These are phyloP conservation scores for Asterophora lycoperdoides DNA, from an alignment of 768 basidiomycete species.

Conservation along the genomic window DNA sequence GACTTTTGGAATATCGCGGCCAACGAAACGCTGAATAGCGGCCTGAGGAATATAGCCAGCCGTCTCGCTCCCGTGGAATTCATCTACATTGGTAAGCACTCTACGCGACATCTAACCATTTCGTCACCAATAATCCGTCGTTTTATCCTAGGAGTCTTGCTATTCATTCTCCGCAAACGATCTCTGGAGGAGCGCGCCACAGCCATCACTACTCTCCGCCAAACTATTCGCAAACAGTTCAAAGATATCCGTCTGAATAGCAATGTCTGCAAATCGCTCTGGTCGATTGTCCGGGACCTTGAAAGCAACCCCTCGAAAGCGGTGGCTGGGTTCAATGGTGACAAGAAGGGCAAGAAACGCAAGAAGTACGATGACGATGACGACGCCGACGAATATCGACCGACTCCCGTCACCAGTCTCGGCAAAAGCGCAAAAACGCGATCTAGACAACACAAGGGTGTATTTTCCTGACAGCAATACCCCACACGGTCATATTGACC, in stretches of 20 bases:
- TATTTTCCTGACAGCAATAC: slow-evolving; percentile 4
- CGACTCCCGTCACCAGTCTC: slow-evolving; percentile 38
- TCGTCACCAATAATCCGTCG: background rate
- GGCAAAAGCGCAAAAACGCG: slow-evolving; percentile 38
- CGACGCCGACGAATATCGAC: slow-evolving; percentile 46
- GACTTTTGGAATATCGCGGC: slow-evolving; percentile 53
- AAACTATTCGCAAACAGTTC: slow-evolving; percentile 49
- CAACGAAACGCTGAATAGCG: slow-evolving; percentile 34
- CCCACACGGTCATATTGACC: background rate
- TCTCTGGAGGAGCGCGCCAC: slow-evolving; percentile 44
- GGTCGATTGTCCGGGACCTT: slow-evolving; percentile 47
- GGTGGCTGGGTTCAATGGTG: slow-evolving; percentile 8
- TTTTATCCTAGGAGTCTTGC: slow-evolving; percentile 51
- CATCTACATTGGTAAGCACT: slow-evolving; percentile 68
- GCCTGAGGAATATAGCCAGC: slow-evolving; percentile 50
- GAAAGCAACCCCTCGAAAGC: slow-evolving; percentile 30
- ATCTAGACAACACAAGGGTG: slow-evolving; percentile 28
- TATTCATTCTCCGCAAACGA: slow-evolving; percentile 50
- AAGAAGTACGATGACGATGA: slow-evolving; percentile 30
- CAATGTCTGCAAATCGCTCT: slow-evolving; percentile 50
- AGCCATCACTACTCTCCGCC: slow-evolving; percentile 56
- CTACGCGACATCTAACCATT: background rate
- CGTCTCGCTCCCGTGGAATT: slow-evolving; percentile 74
- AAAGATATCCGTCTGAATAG: slow-evolving; percentile 64
- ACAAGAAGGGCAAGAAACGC: slow-evolving; percentile 26